These are phyloP conservation scores for Sisymbrium irio DNA, from an alignment of 345 rosid genomes.

Conservation along the genomic window DNA sequence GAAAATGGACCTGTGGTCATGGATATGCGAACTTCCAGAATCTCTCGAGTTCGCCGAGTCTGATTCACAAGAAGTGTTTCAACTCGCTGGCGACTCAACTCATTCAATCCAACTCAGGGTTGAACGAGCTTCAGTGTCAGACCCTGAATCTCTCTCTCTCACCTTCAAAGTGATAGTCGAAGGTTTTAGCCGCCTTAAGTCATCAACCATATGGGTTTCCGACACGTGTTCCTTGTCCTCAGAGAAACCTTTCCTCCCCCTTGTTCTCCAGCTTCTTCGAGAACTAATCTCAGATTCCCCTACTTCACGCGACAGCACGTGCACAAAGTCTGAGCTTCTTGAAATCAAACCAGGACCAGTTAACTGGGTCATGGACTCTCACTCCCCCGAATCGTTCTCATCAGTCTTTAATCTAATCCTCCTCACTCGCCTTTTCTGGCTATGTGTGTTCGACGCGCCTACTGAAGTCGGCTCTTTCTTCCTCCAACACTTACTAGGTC, in stretches of 20 bases:
- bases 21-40: conserved; percentile 61
- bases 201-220: conserved; percentile 64
- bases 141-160: conserved; percentile 33
- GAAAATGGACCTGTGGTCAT: conserved; percentile 75
- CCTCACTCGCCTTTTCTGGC: conserved; percentile 73
- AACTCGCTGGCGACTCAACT: conserved; percentile 45
- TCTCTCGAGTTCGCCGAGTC: conserved; percentile 37
- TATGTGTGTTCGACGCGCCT: conserved; percentile 63
- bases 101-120: conserved; percentile 58
- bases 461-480: conserved; percentile 70
- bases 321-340: conserved; percentile 60
- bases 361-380: conserved; percentile 79
- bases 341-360: conserved; percentile 64
- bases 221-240: conserved; percentile 61
- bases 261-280: conserved; percentile 69
- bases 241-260: conserved; percentile 71
- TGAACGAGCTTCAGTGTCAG: conserved; percentile 35
- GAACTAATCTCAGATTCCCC: conserved; percentile 68
- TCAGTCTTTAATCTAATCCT: conserved; percentile 63
- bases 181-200: conserved; percentile 39
- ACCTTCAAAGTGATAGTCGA: conserved; percentile 45
- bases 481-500: conserved; percentile 55
- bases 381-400: conserved; percentile 74
- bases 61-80: conserved; percentile 32
- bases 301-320: conserved; percentile 35